Evolutionary conservation across 179 eudicot genomes (phyloP), one percentile per base, ranked within the genome.

Genomic region (Dionaea muscipula): DNA sequence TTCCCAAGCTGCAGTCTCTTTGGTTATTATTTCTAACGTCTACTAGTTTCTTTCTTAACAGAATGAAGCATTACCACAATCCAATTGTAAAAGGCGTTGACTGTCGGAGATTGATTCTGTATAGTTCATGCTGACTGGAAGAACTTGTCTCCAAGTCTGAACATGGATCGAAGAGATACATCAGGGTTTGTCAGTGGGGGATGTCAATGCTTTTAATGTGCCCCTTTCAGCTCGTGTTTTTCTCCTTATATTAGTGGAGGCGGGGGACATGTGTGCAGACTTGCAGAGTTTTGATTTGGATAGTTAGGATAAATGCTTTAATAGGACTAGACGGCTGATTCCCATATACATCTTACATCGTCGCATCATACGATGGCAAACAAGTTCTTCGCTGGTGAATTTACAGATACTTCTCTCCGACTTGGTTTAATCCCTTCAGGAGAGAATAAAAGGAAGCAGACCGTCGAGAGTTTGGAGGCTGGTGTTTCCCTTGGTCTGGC

Each of bases 101-200:
- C 17, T n/a, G 47, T 18, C 47, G 61, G 16, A 41, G 51, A 56
- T 27, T 27, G 17, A 20, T 56, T 26, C 33, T 43, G 47, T 43
- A 39, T 37, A 17, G 40, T 52, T 44, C 50, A 17, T 57, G 50
- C 51, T 63, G 52, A 72, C 55, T 57, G 23, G 39, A 46, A 23
- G 43, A 55, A 36, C 12, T 43, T 24, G 28, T 20, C 46, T 63
- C 35, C 11, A 63, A 7, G 25, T 23, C 18, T 7, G 1, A 38
- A 35, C 66, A 84, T 84, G 94, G 94, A 84, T 67, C 85, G 84
- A 25, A 35, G 55, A 5, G 94, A 84, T 64, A 84, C 89, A 45
- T 82, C 89, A 2, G 94, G 94, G 22, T 84, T 84, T 72, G 89
- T 84, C 33, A 82, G 94, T 39, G 86, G 94, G 18, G 85, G 88